These are phyloP conservation scores for Podosphaera fusca DNA, from an alignment of 2,329 filamentous ascomycete species.

Conservation along the genomic window DNA sequence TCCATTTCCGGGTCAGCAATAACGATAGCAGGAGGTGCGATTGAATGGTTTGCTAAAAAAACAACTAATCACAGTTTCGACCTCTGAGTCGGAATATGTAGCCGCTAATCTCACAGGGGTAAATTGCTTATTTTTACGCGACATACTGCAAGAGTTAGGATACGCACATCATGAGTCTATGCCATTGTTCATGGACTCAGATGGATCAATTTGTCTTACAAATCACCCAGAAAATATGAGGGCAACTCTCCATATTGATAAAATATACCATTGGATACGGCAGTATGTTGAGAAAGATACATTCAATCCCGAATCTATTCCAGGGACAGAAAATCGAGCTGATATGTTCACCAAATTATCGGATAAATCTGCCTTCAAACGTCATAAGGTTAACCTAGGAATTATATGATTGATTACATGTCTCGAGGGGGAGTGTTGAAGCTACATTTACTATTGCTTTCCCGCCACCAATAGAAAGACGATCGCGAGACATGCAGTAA, in stretches of 20 bases:
- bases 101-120: not conserved
- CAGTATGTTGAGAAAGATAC: not conserved
- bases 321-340: not conserved
- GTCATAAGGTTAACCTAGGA: not conserved
- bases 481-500: too few relatives aligned
- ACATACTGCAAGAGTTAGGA: not conserved
- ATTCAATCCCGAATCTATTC: not conserved
- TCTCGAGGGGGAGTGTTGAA: not conserved
- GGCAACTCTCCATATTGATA: too few relatives aligned
- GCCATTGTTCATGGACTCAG: not conserved
- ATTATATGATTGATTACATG: not conserved
- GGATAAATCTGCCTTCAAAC: not conserved
- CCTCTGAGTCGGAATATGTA: not conserved
- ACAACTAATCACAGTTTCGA: not conserved
- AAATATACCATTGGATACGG: too few relatives aligned
- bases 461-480: too few relatives aligned
- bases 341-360: not conserved
- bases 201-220: not conserved
- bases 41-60: not conserved
- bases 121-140: not conserved
- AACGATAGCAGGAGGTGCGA: not conserved
- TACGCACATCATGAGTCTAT: not conserved
- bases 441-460: not conserved
- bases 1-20: not conserved
- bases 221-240: not conserved